These are phyloP conservation scores for Phaeosphaeriaceae sp. DNA, from an alignment of 2,329 filamentous ascomycete species.

Conservation along the genomic window DNA sequence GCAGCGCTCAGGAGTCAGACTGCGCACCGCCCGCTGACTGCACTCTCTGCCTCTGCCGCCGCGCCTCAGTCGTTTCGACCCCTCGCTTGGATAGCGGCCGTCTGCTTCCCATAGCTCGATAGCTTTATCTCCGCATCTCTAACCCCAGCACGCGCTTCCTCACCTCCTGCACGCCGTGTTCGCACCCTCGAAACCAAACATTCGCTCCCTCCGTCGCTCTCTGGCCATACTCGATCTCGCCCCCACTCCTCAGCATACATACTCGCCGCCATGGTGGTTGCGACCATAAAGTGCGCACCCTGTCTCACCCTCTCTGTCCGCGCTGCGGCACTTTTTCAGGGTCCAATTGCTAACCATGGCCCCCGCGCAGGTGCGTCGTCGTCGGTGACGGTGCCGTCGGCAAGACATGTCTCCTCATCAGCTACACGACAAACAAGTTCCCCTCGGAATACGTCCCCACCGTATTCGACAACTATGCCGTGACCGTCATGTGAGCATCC, in stretches of 20 bases:
- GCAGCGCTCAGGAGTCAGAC: not conserved
- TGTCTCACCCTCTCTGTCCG: conserved; percentile 1
- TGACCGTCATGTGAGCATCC: conserved; percentile 91
- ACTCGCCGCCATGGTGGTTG: conserved; percentile 47
- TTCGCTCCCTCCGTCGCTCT: conserved; percentile 2
- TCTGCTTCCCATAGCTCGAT: conserved; percentile 21
- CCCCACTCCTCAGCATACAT: conserved; percentile 5
- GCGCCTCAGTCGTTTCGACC: conserved; percentile 39
- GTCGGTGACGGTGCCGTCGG: conserved; percentile 99
- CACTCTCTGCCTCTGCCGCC: conserved; percentile 19
- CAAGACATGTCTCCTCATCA: conserved; percentile 98
- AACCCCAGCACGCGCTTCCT: conserved; percentile 18
- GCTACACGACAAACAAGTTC: conserved; percentile 99
- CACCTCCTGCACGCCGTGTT: not conserved
- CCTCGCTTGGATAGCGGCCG: conserved; percentile 44
- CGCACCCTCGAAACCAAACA: not conserved
- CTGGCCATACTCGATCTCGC: conserved; percentile 16
- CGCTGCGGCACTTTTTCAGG: not conserved
- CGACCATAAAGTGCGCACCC: conserved; percentile 51
- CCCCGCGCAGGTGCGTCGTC: conserved; percentile 81
- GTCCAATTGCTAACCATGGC: conserved; percentile 14
- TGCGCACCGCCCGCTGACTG: conserved; percentile 3
- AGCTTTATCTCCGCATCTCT: conserved; percentile 31
- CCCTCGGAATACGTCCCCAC: conserved; percentile 99
- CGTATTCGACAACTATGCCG: conserved; percentile 99